Conservation (phyloP, 2,329 filamentous ascomycete genomes). For the Aspergillus hortae region DNA sequence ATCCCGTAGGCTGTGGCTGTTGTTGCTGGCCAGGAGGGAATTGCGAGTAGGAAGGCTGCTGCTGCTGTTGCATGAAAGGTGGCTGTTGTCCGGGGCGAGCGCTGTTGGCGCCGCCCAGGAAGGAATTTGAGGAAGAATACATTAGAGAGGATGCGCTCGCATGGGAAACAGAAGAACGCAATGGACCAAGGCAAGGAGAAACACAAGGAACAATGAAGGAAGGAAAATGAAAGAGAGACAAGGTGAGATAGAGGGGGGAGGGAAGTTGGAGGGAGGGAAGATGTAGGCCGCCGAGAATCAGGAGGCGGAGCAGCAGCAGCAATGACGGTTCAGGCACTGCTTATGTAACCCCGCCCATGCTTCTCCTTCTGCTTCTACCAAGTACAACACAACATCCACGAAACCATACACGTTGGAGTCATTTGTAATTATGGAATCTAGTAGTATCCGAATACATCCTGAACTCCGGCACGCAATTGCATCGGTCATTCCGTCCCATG, state of each 20-base stretch:
- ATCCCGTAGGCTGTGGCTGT: conserved; percentile 49
- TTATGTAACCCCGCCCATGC: no score
- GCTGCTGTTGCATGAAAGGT: conserved; percentile 55
- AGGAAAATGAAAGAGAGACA: not conserved
- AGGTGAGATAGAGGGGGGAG: not conserved
- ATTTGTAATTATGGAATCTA: no score
- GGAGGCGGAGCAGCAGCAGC: not conserved
- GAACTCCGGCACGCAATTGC: no score
- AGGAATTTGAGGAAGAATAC: conserved; percentile 89
- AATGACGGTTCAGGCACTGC: not conserved
- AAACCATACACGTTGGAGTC: no score
- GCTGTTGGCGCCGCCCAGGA: conserved; percentile 73
- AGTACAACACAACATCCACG: no score
- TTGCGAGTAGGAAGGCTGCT: conserved; percentile 40
- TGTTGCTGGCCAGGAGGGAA: conserved; percentile 39
- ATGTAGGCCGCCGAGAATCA: not conserved
- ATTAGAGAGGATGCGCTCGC: conserved; percentile 49
- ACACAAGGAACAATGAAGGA: conserved; percentile 10
- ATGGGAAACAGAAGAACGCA: conserved; percentile 19
- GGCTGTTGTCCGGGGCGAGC: conserved; percentile 66
- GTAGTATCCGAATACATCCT: no score
- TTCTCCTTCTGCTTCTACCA: no score
- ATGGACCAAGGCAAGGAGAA: not conserved
- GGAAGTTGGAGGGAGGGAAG: not conserved
- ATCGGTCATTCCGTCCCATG: no score